Evolutionary conservation across 2,329 filamentous ascomycete genomes (phyloP), one percentile per base, ranked within the genome.

Genomic region (Aureobasidium lini): DNA sequence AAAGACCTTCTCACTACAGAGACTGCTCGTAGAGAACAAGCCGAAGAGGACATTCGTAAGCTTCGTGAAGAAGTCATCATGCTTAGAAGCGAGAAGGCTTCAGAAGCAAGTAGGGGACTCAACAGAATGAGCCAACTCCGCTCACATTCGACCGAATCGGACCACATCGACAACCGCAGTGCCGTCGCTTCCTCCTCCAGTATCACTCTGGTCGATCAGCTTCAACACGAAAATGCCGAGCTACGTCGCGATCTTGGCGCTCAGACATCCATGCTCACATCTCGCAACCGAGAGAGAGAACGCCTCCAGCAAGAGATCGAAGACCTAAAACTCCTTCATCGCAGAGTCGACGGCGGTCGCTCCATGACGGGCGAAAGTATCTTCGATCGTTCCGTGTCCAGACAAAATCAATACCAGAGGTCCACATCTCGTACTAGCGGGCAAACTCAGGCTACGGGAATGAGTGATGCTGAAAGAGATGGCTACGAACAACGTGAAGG

Each of bases 191-290:
- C 81, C 66, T 78, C 81, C 9, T 79, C 84, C 1, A 85, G 81
- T 63, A 88, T 84, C 8, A 82, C 91, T 1, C 81, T 90, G 10
- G 88, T 94, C n/a, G 90, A 96, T 63, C 87, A 95, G 65, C 77
- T 97, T 31, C 87, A 89, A 54, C 90, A 93, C 69, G 93, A 97
- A 69, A 97, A 96, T 67, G 90, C 90, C 2, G 93, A 96, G 71
- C 75, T 99, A 34, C 85, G 93, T 57, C 88, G 92, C 57, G 92
- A 97, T 72, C 89, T 97, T 32, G 90, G 92, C 62, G 94, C 94
- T 2, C 94, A 99, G 71, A 95, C 92, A 0, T 96, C 92, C 0
- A 97, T 99, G 90, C 81, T 99, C 36, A 96, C 93, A 1, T 97
- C 94, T 37, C 84, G 94, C 28, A 96, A 96, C 69, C 88, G 91